phyloP scores from a whole-genome alignment of 2,329 filamentous ascomycete species.

The Neonectria sp. region DNA sequence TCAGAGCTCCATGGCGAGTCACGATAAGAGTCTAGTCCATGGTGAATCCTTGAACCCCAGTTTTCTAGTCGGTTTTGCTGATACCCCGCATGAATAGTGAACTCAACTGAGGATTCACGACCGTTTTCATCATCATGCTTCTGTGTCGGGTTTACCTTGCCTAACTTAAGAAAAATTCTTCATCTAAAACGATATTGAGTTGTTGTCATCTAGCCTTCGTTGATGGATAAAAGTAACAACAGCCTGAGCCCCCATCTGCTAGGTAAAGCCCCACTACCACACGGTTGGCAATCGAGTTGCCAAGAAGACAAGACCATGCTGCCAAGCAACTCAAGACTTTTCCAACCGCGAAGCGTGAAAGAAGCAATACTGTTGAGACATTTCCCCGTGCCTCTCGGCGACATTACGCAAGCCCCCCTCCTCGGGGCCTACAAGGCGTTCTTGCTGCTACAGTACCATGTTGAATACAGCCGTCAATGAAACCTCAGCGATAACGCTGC shows the following conservation, averaged over 20 bases:
- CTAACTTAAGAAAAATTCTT: no score
- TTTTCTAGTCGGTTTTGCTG: background rate
- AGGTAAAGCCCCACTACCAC: background rate
- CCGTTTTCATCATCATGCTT: background rate
- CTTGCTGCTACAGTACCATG: background rate
- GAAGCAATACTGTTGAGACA: background rate
- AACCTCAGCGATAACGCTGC: slow-evolving; percentile 1
- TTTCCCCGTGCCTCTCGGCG: background rate
- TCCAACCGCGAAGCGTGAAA: background rate
- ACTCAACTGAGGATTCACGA: background rate
- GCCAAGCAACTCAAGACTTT: slow-evolving; percentile 12
- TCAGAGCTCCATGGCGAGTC: background rate
- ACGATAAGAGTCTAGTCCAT: background rate
- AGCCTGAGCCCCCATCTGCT: background rate
- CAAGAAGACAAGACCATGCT: background rate
- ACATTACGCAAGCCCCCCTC: background rate
- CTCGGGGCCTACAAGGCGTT: background rate
- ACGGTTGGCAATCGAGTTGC: background rate
- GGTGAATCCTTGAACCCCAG: background rate
- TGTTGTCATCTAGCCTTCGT: no score
- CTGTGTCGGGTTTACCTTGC: no score
- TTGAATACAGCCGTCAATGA: background rate
- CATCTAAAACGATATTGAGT: no score
- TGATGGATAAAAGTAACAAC: no score
- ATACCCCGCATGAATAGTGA: background rate